Evolutionary conservation across 768 basidiomycete genomes (phyloP).

Genomic region (Cystobasidium onofrii): DNA sequence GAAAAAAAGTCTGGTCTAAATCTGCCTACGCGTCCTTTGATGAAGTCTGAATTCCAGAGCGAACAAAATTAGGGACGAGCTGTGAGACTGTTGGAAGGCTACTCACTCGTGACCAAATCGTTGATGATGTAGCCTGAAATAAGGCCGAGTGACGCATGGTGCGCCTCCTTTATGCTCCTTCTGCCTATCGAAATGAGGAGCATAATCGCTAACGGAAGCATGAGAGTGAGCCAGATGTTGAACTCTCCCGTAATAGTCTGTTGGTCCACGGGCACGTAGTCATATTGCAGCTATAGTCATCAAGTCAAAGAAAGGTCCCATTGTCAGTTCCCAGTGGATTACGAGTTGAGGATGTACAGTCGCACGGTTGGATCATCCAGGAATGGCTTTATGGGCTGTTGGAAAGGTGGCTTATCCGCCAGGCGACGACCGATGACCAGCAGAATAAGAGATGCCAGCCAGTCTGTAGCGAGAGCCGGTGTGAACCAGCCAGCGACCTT

Average conservation of each 20-base stretch:
- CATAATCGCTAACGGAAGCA: constrained; percentile 17
- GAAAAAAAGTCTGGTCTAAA: constrained; percentile 34
- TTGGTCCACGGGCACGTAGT: neutral
- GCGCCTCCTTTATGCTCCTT: constrained; percentile 28
- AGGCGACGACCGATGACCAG: constrained; percentile 1
- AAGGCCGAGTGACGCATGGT: constrained; percentile 28
- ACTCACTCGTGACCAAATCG: constrained; percentile 21
- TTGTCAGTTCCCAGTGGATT: no score
- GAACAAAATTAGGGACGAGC: neutral
- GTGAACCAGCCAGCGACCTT: constrained; percentile 25
- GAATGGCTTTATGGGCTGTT: constrained; percentile 28
- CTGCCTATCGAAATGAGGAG: constrained; percentile 11
- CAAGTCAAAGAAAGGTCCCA: neutral
- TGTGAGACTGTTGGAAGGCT: no score
- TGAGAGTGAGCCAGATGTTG: constrained; percentile 26
- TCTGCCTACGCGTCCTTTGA: constrained; percentile 36
- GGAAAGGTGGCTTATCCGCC: neutral
- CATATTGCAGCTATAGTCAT: constrained; percentile 19
- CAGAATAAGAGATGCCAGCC: constrained; percentile 5
- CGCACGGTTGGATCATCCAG: constrained; percentile 28
- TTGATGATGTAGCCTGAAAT: constrained; percentile 9
- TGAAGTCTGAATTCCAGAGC: constrained; percentile 34
- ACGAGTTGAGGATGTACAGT: no score
- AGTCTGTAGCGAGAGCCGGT: constrained; percentile 23
- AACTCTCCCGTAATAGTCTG: constrained; percentile 1